A percentile compares a stretch with the other conserved stretches of the same genome.
Evolutionary conservation across 2,329 filamentous ascomycete genomes (phyloP).

Genomic region (Claviceps citrina): DNA sequence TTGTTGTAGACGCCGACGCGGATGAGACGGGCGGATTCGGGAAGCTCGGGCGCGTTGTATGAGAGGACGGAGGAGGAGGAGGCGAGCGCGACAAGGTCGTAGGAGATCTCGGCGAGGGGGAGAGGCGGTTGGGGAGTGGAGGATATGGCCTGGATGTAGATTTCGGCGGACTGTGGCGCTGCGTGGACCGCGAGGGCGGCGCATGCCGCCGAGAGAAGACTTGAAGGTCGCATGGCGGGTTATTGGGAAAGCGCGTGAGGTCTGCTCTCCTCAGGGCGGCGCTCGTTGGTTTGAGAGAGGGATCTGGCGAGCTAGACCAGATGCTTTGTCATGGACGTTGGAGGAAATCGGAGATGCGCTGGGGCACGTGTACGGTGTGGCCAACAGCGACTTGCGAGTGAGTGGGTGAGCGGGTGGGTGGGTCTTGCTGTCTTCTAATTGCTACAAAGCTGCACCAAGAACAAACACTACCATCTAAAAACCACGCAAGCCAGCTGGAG

Average conservation of each 20-base stretch:
- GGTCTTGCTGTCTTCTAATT: too few relatives aligned
- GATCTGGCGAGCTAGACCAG: neutral
- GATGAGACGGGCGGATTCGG: constrained; percentile 30
- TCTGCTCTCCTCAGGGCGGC: neutral
- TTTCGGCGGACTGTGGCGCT: constrained; percentile 29
- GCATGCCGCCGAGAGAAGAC: constrained; percentile 27
- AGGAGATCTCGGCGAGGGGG: constrained; percentile 41
- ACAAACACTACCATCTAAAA: too few relatives aligned
- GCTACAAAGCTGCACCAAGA: too few relatives aligned
- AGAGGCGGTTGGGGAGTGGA: constrained; percentile 16
- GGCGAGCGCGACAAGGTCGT: constrained; percentile 30
- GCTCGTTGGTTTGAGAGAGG: neutral
- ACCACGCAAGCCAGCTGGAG: too few relatives aligned
- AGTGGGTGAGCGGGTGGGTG: too few relatives aligned
- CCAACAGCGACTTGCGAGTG: too few relatives aligned
- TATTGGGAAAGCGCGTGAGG: neutral
- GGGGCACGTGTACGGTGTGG: too few relatives aligned
- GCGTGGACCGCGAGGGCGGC: constrained; percentile 25
- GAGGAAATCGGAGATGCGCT: too few relatives aligned
- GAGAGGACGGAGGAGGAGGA: constrained; percentile 33
- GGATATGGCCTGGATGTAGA: constrained; percentile 39
- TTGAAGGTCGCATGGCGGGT: constrained; percentile 26
- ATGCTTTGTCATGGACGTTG: neutral
- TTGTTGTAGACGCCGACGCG: constrained; percentile 44
- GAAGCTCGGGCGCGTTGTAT: constrained; percentile 42